Evolutionary conservation across 2,329 filamentous ascomycete genomes (phyloP).

Genomic region (Sclerotinia glacialis): DNA sequence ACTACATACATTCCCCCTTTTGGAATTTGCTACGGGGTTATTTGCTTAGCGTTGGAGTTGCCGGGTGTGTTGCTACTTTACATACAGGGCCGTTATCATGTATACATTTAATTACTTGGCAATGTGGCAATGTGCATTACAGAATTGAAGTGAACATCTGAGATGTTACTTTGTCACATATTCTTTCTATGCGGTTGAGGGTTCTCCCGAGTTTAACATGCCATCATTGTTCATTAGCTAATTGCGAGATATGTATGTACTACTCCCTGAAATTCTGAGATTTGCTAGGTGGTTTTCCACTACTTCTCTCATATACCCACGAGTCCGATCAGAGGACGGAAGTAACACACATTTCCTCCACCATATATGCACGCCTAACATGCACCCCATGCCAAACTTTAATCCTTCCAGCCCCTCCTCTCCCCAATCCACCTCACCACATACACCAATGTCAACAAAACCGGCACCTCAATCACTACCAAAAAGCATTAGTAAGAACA

Average conservation of each 20-base stretch:
- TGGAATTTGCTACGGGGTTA: not conserved
- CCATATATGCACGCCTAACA: not conserved
- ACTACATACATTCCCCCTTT: not conserved
- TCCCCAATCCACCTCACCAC: constrained; percentile 58
- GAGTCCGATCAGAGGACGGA: not conserved
- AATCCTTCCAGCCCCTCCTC: constrained; percentile 42
- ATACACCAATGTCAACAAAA: constrained; percentile 75
- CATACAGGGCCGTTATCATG: not conserved
- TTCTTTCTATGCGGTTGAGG: not conserved
- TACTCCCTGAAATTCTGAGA: not conserved
- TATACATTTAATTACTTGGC: not conserved
- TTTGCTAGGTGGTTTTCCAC: not conserved
- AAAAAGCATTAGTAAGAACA: not conserved
- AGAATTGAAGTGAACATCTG: not conserved
- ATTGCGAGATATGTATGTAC: not conserved
- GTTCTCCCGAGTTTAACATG: not conserved
- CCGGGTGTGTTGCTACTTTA: not conserved
- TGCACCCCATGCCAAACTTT: not conserved
- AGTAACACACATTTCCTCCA: not conserved
- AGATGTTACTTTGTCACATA: not conserved
- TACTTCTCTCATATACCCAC: not conserved
- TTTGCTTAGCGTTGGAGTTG: not conserved
- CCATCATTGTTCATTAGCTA: not conserved
- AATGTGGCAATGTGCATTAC: not conserved
- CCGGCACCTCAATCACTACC: constrained; percentile 74